phyloP scores from a whole-genome alignment of 2,329 filamentous ascomycete genomes.

The Macrophomina pseudophaseolina region DNA sequence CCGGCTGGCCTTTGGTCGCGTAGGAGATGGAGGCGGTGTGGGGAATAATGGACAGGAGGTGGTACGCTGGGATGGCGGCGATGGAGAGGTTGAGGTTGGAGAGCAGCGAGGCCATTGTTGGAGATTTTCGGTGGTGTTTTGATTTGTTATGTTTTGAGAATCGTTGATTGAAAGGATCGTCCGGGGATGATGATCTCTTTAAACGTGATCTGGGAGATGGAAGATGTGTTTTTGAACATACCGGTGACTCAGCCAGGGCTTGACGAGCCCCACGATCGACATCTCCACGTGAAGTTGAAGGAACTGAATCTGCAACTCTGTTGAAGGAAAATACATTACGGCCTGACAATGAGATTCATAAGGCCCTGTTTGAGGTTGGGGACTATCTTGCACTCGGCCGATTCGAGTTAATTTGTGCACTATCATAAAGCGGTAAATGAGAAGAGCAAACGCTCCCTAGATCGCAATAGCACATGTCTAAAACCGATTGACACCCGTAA shows the following conservation, averaged over 20 bases:
- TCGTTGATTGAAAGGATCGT: background rate
- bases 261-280: background rate
- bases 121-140: background rate
- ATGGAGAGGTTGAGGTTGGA: slow-evolving; percentile 46
- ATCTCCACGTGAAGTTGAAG: background rate
- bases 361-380: too few species aligned
- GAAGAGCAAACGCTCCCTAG: too few species aligned
- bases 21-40: slow-evolving; percentile 47
- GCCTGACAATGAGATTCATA: too few species aligned
- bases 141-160: background rate
- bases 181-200: too few species aligned
- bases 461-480: too few species aligned
- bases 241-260: background rate
- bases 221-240: too few species aligned
- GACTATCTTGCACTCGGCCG: too few species aligned
- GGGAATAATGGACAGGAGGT: slow-evolving; percentile 48
- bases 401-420: too few species aligned
- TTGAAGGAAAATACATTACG: background rate
- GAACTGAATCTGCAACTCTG: background rate
- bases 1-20: slow-evolving; percentile 43
- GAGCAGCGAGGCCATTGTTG: slow-evolving; percentile 20
- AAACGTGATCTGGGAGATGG: too few species aligned
- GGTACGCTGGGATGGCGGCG: slow-evolving; percentile 52
- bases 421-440: too few species aligned
- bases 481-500: too few species aligned